Evolutionary conservation across 176 grass and related monocot genomes (phyloP).

Genomic region (Thinopyrum elongatum): DNA sequence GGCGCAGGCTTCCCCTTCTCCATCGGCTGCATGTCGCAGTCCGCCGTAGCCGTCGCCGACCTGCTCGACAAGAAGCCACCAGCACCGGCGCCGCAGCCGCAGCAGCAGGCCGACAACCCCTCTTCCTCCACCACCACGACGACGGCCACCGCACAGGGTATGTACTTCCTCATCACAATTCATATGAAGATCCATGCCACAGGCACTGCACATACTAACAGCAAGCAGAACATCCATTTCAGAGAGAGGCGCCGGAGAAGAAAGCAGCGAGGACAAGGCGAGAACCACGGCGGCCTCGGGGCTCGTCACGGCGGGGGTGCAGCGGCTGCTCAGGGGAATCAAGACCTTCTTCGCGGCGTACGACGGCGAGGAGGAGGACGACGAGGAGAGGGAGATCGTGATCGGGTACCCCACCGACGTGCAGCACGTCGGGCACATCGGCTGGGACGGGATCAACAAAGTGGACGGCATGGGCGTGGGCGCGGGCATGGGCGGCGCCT

Average conservation of each 20-base stretch:
- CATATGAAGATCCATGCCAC: background rate
- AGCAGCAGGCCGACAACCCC: background rate
- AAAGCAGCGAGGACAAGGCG: conserved; percentile 9
- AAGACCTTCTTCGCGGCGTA: conserved; percentile 54
- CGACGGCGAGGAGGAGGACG: conserved; percentile 25
- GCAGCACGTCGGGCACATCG: conserved; percentile 82
- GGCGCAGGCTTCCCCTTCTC: conserved; percentile 74
- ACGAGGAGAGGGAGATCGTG: conserved; percentile 77
- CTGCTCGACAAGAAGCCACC: conserved; percentile 42
- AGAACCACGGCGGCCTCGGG: background rate
- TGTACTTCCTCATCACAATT: background rate
- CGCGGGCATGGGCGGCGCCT: conserved; percentile 44
- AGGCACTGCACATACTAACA: background rate
- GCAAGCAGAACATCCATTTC: background rate
- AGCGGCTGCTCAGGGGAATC: conserved; percentile 75
- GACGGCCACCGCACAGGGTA: background rate
- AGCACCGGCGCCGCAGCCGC: background rate
- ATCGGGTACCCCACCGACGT: conserved; percentile 94
- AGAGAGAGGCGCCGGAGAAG: conserved; percentile 27
- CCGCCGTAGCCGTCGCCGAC: conserved; percentile 55
- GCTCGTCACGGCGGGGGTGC: conserved; percentile 45
- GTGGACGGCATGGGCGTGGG: conserved; percentile 38
- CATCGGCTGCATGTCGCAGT: conserved; percentile 83
- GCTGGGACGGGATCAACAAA: conserved; percentile 60
- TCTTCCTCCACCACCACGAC: background rate